Evolutionary conservation across 495 filamentous ascomycete genomes (phyloP), one percentile per base, ranked within the genome.

Genomic region (Hypoxylon cercidicola): DNA sequence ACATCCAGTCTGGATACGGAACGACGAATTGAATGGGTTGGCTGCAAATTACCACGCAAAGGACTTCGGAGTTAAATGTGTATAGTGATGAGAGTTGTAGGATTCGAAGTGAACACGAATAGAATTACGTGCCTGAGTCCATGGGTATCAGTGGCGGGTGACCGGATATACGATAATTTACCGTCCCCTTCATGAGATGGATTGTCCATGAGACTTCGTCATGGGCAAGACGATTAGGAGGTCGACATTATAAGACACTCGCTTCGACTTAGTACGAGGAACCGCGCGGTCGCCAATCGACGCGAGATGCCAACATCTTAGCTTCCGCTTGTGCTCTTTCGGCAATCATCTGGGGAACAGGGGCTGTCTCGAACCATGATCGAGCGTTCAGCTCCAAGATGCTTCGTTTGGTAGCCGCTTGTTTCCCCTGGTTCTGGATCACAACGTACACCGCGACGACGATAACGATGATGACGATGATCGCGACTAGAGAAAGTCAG

Each of bases 391-490:
- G 72, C 21, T 61, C 54, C 37, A 68, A 52, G 28, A 76, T 44
- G 21, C 63, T 55, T 34, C 77, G 75, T 44, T 65, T 69, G 28
- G 54, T 20, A 16, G 15, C 46, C 11, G 43, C 39, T 12, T n/a
- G 19, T 20, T 49, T 60, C 13, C 44, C 37, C 9, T 41, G 55
- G 25, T 66, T 62, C 23, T 51, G 75, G 54, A 78, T 69, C 39
- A 75, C 55, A 40, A 84, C 68, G 48, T 84, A 82, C 49, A 78
- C 77, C 19, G 79, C 78, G 9, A 87, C 76, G 18, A 78, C 71
- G 53, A 82, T 72, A 23, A 80, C 82, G 55, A 87, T 77, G 37
- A 87, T 77, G 47, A 79, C 51, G 34, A 84, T 73, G 60, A 85
- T 84, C 30, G 73, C 62, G 25, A 85, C 82, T 85, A 23, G 9